phyloP scores from a whole-genome alignment of 73 alveolate genomes.

The Stentor roeselii region DNA sequence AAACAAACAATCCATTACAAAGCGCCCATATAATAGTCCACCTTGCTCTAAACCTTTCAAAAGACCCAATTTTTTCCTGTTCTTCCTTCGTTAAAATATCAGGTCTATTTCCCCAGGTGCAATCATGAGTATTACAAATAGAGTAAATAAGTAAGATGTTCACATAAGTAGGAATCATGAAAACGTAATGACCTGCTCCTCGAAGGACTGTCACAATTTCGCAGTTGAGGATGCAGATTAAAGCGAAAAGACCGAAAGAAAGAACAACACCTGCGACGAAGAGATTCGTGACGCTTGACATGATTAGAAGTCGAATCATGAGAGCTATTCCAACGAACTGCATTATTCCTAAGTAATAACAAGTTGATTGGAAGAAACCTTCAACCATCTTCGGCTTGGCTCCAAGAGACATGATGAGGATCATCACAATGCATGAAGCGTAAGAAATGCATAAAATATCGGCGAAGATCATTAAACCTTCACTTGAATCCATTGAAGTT shows the following conservation, averaged over 20 bases:
- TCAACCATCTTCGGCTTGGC: slow-evolving; percentile 7
- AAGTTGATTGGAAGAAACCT: neutral
- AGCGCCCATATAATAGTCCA: slow-evolving; percentile 3
- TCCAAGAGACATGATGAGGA: neutral
- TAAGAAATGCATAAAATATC: neutral
- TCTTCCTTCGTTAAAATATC: slow-evolving; percentile 5
- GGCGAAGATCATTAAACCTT: neutral
- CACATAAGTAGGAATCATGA: slow-evolving; percentile 13
- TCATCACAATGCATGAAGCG: neutral
- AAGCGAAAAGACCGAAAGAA: too few relatives aligned
- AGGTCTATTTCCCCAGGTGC: slow-evolving; percentile 33
- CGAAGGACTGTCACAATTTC: neutral
- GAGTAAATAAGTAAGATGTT: slow-evolving; percentile 25
- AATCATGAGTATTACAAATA: slow-evolving; percentile 27
- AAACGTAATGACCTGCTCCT: neutral
- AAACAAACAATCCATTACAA: slow-evolving; percentile 1
- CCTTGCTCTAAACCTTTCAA: neutral
- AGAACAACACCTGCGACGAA: too few relatives aligned
- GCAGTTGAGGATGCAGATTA: neutral
- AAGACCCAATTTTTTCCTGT: neutral
- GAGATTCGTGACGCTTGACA: too few relatives aligned
- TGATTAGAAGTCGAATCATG: too few relatives aligned
- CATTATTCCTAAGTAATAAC: neutral
- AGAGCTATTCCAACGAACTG: neutral
- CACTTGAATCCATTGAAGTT: neutral